Conservation (phyloP, 2,329 filamentous ascomycete species). For the Lachnellula arida region DNA sequence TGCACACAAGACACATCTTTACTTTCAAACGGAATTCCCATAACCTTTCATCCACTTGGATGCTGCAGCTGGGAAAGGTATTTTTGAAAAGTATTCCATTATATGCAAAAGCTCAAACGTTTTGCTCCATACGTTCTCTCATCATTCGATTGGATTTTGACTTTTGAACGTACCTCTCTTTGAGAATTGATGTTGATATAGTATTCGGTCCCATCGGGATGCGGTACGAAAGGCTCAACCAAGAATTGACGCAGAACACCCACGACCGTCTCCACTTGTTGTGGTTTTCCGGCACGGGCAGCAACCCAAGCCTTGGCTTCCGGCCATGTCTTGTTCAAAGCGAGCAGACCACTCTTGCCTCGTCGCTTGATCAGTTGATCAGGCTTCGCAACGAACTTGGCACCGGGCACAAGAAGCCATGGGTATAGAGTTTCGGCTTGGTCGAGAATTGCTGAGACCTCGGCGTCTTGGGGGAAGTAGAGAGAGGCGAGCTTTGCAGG, state of each 20-base stretch:
- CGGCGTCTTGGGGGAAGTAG: slow-evolving; percentile 85
- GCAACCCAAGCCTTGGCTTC: slow-evolving; percentile 94
- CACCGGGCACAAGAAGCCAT: slow-evolving; percentile 77
- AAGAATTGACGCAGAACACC: slow-evolving; percentile 92
- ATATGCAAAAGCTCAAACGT: not conserved
- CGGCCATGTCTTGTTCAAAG: slow-evolving; percentile 94
- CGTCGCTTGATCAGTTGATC: slow-evolving; percentile 99
- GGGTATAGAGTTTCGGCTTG: slow-evolving; percentile 96
- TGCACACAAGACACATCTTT: slow-evolving; percentile 7
- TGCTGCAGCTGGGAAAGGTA: not conserved
- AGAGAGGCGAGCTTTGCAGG: slow-evolving; percentile 86
- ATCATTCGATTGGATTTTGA: not conserved
- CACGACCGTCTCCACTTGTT: slow-evolving; percentile 87
- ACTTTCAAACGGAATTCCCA: not conserved
- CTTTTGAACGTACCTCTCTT: slow-evolving; percentile 78
- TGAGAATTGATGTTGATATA: slow-evolving; percentile 99
- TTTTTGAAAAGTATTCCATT: not conserved
- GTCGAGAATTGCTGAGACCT: slow-evolving; percentile 79
- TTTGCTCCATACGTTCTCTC: not conserved
- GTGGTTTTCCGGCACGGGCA: slow-evolving; percentile 82
- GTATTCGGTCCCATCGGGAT: slow-evolving; percentile 93
- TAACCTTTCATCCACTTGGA: not conserved
- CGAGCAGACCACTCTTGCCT: slow-evolving; percentile 96
- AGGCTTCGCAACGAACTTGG: slow-evolving; percentile 98
- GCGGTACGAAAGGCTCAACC: slow-evolving; percentile 96